Base-by-base conservation (phyloP, 306 rosid species). In the Sindora glabra region DNA sequence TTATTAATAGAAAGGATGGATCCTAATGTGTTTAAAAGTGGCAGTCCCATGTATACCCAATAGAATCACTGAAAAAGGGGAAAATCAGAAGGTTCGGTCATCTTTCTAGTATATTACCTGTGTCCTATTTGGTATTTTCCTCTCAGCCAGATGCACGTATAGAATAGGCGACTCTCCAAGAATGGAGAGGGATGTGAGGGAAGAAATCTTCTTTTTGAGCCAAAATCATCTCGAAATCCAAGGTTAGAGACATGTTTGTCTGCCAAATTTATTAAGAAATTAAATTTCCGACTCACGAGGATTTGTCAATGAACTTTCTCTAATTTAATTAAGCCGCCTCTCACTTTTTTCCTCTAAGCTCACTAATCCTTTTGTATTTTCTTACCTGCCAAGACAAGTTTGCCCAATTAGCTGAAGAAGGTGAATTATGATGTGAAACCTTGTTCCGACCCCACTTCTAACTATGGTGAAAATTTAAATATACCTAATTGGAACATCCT, bases 1-100 rank as follows among this genome's bases (percentile, higher is more conserved):
- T 79, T 67, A 83, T 79, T 79, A 60, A 56, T 37, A 44, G 74
- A 55, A 14, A 52, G 81, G 76, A 81, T 71, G 64, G 58, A 71
- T 67, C 83, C 83, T 74, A n/a, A n/a, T n/a, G n/a, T n/a, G 58
- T 70, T 45, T 63, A 14, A 48, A 68, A 71, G 74, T 67, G 79
- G 62, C 52, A 62, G 70, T 48, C 67, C 50, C 74, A 61, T 55
- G 29, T 37, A 62, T 67, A 41, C 74, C 80, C 77, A 78, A 79
- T 85, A 22, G 65, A 75, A 77, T 53, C 67, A 66, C 77, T 68
- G 42, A 39, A 65, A 67, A 57, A 56, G 34, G 41, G 44, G n/a
- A n/a, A 51, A 19, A 26, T 56, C 46, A 70, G 56, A 47, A 65
- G 78, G 52, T 40, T 52, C 57, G 26, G 59, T 59, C 61, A 62